Conservation (phyloP, 805 yeast genomes). For the Vanderwaltozyma polyspora region DNA sequence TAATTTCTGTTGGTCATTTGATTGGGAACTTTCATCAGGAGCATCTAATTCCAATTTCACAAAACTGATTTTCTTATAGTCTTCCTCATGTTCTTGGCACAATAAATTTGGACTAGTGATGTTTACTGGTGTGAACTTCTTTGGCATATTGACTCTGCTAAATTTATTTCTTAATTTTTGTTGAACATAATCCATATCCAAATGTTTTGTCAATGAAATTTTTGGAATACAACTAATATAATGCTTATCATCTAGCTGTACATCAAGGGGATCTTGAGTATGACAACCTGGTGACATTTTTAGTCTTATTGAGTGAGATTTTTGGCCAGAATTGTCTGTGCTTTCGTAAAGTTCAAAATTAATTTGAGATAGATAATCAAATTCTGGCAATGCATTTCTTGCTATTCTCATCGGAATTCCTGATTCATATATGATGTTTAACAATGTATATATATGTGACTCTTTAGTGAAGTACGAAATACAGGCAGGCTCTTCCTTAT, state of each 20-base stretch:
- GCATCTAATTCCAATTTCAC: neutral
- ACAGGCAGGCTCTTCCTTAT: constrained; percentile 69
- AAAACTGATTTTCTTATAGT: neutral
- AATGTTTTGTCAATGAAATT: constrained; percentile 78
- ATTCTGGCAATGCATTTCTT: constrained; percentile 89
- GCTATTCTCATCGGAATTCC: constrained; percentile 92
- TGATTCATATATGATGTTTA: constrained; percentile 84
- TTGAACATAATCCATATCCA: constrained; percentile 81
- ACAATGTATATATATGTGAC: constrained; percentile 86
- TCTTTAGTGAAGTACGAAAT: constrained; percentile 93
- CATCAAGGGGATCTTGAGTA: constrained; percentile 94
- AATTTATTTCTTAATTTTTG: constrained; percentile 74
- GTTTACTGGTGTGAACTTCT: constrained; percentile 81
- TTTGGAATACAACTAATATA: constrained; percentile 94
- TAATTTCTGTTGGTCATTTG: neutral
- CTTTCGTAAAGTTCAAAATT: constrained; percentile 86
- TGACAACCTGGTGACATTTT: constrained; percentile 97
- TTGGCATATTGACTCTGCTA: constrained; percentile 79
- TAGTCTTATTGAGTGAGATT: constrained; percentile 80
- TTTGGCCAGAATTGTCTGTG: constrained; percentile 55
- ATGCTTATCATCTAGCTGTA: constrained; percentile 90
- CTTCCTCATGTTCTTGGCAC: constrained; percentile 13
- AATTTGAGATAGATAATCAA: constrained; percentile 90
- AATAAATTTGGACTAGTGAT: constrained; percentile 53
- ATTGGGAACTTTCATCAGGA: neutral